Evolutionary conservation across 2,329 filamentous ascomycete genomes (phyloP).

Genomic region (Cercospora nicotianae): DNA sequence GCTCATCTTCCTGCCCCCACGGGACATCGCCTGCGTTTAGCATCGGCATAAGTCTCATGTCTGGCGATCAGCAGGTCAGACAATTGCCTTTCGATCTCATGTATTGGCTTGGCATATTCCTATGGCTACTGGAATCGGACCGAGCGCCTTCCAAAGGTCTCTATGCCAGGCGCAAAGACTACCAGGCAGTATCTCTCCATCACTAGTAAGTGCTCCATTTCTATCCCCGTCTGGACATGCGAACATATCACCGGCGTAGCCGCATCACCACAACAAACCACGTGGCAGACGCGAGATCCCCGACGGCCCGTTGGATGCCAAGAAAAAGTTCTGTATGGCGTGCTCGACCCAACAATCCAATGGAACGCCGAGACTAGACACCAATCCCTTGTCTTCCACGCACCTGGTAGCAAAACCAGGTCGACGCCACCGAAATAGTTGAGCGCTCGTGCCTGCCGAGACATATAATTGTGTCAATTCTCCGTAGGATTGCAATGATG

Average conservation of each 20-base stretch:
- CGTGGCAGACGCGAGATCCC: constrained; percentile 1
- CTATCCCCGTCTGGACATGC: background rate
- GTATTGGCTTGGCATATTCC: background rate
- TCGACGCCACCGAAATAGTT: constrained; percentile 1
- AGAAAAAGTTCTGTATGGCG: constrained; percentile 11
- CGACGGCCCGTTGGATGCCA: background rate
- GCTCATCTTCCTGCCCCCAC: background rate
- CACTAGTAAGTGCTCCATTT: background rate
- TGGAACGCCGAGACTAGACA: constrained; percentile 6
- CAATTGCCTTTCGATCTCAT: background rate
- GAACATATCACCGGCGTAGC: background rate
- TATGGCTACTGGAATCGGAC: background rate
- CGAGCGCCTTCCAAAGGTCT: background rate
- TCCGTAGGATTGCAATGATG: constrained; percentile 6
- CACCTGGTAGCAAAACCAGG: background rate
- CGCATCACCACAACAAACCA: background rate
- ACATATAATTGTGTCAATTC: constrained; percentile 21
- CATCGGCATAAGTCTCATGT: background rate
- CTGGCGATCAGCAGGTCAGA: background rate
- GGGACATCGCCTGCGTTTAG: background rate
- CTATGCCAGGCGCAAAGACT: background rate
- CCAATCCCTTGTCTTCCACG: background rate
- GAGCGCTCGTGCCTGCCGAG: background rate
- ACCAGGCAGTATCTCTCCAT: background rate
- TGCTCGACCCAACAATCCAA: constrained; percentile 15